Evolutionary conservation across 1,139 yeast species (phyloP), one percentile per base, ranked within the genome.

Genomic region (Suhomyces bolitotheri): DNA sequence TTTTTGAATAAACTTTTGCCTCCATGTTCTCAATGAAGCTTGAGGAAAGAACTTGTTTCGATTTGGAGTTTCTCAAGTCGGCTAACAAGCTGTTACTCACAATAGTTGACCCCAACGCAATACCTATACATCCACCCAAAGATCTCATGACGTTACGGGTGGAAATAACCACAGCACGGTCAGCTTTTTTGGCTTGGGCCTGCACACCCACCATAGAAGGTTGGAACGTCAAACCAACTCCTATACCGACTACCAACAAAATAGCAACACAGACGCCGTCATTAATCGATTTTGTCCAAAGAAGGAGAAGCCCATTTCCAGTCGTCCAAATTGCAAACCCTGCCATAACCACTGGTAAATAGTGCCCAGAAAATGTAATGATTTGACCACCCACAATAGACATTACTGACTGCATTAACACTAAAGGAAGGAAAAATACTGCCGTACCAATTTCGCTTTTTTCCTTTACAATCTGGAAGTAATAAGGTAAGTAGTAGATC

Each of bases 201-300:
- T 74, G 78, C 2, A 69, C 70, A 1, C 81, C 81, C 7, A 76
- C 71, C 63, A 77, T 62, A 0, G 79, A 69, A 6, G 80, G 79
- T 49, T 76, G 82, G 55, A 76, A 74, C 4, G 75, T 70, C 39
- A 62, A 62, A 2, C 80, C 81, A 11, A 67, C 62, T 0, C 82
- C 82, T 4, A 59, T 39, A 4, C 82, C 82, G 57, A 67, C 64
- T 6, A 72, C 30, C 8, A 72, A 40, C 37, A 73, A 45, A 1
- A 66, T 57, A 12, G 66, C 58, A 3, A 62, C 62, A 25, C 61
- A 52, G 0, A 57, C 55, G 2, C 65, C 76, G n/a, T 54, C 55
- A 7, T 51, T 46, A 2, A 71, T 51, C 3, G 49, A 33, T 7
- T 50, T 55, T 29, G 51, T 50, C 60, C 66, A 74, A 2, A 62